Evolutionary conservation across 148 eudicot genomes (phyloP).

Genomic region (Heliamphora exappendiculata): DNA sequence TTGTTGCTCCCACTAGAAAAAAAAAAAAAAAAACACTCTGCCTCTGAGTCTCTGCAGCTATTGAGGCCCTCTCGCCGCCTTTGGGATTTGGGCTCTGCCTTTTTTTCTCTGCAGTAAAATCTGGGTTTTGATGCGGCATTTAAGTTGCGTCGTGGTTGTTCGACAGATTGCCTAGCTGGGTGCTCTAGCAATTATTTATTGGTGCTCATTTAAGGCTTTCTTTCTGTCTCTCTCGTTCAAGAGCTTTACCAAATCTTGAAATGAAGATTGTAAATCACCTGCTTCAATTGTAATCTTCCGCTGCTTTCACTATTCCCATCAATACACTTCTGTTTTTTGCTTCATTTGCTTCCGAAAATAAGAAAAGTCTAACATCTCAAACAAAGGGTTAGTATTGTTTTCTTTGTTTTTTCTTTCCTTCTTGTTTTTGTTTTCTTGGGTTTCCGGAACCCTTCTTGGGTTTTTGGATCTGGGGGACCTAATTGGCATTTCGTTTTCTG

Average conservation of each 20-base stretch:
- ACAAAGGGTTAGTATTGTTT: conserved; percentile 16
- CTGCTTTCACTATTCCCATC: neutral
- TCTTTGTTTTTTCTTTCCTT: neutral
- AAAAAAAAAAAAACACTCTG: too few relatives aligned
- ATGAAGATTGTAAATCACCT: neutral
- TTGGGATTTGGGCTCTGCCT: conserved; percentile 8
- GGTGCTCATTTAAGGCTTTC: neutral
- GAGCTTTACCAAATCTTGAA: neutral
- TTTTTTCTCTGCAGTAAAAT: conserved; percentile 4
- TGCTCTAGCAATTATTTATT: neutral
- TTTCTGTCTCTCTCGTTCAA: neutral
- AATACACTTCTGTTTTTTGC: neutral
- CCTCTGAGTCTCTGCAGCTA: conserved; percentile 8
- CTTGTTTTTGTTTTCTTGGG: neutral
- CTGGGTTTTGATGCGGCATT: conserved; percentile 3
- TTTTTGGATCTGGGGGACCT: conserved; percentile 19
- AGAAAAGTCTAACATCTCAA: conserved; percentile 7
- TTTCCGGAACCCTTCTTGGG: neutral
- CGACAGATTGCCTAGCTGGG: neutral
- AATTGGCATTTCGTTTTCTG: conserved; percentile 8
- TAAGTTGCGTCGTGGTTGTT: conserved; percentile 3
- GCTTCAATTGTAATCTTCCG: neutral
- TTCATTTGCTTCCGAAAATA: neutral
- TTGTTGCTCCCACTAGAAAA: neutral
- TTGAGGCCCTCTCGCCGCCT: conserved; percentile 20